Base-by-base conservation (phyloP, 2,329 filamentous ascomycete species). In the Penicillium olsonii region DNA sequence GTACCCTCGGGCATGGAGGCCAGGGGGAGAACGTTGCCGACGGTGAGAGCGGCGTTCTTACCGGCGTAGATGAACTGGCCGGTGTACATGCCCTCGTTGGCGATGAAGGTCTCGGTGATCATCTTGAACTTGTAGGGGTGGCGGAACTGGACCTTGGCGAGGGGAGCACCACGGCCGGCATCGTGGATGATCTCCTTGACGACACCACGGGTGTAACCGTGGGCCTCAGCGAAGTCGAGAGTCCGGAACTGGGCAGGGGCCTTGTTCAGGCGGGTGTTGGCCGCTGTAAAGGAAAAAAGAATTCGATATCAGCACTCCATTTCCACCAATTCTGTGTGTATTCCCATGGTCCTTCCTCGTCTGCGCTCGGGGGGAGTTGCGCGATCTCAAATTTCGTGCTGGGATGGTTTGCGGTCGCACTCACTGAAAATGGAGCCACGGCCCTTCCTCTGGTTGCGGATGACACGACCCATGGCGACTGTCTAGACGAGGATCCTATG, bases 11-110 rank as follows among this genome's bases (percentile, higher is more conserved):
- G 94, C 76, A 97, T 88, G 74, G 89, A 90, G 74, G 85, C 84
- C 68, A 99, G 86, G 64, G 94, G 94, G 60, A 99, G 90, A 75
- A 99, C 80, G 85, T 99, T 99, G 78, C 94, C 94, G 78, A 99
- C 87, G 72, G 89, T 97, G 73, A 99, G 85, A 65, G 87, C 83
- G 71, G 94, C 94, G 82, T 96, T 94, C 90, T 99, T 99, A 76
- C 94, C 94, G 75, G 92, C 94, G 81, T 99, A 99, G 87, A 99
- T 91, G 85, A 99, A 99, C 81, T 99, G 94, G 76, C 94, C 94
- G 66, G 94, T 96, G 90, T 97, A 99, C 92, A 97, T 96, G 83
- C 94, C 94, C 84, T 97, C 94, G 82, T 97, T 99, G 80, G 94
- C 94, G 75, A 99, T 99, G 87, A 99, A 96, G 68, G 94, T 99